Evolutionary conservation across 164 flowering plant species (phyloP).

Genomic region (Buxus sempervirens): DNA sequence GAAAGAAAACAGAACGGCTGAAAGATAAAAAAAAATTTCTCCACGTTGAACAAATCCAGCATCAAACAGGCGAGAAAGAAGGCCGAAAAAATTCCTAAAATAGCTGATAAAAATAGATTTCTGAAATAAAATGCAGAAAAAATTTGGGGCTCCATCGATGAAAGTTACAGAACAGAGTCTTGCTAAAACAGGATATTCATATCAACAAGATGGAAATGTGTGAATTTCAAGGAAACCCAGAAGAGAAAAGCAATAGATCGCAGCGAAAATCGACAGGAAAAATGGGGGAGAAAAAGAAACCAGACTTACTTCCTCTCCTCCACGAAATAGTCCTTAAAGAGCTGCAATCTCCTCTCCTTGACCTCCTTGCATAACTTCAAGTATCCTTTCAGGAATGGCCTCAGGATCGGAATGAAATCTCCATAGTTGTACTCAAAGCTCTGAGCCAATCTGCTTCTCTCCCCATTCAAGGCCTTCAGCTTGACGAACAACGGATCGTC

Average conservation of each 20-base stretch:
- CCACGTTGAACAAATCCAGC: too few relatives aligned
- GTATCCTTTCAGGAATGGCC: conserved; percentile 52
- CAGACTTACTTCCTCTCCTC: conserved; percentile 59
- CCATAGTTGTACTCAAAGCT: conserved; percentile 62
- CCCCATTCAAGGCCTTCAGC: conserved; percentile 53
- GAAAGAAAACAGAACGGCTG: too few relatives aligned
- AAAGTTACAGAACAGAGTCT: neutral
- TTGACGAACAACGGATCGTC: conserved; percentile 49
- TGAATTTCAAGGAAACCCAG: too few relatives aligned
- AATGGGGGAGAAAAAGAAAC: neutral
- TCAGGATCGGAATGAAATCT: conserved; percentile 49
- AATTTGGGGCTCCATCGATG: too few relatives aligned
- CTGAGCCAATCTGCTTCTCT: conserved; percentile 56
- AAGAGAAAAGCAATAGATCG: neutral
- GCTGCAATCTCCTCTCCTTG: conserved; percentile 51
- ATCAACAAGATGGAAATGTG: neutral
- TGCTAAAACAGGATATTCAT: too few relatives aligned
- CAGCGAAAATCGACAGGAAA: neutral
- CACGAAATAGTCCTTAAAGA: conserved; percentile 60
- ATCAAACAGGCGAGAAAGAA: too few relatives aligned
- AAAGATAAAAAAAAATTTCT: too few relatives aligned
- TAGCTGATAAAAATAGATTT: too few relatives aligned
- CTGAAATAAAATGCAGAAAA: too few relatives aligned
- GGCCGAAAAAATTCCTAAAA: too few relatives aligned
- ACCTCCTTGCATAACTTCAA: conserved; percentile 52